Base-by-base conservation (phyloP, 768 basidiomycete species). In the Rhodotorula diobovata region DNA sequence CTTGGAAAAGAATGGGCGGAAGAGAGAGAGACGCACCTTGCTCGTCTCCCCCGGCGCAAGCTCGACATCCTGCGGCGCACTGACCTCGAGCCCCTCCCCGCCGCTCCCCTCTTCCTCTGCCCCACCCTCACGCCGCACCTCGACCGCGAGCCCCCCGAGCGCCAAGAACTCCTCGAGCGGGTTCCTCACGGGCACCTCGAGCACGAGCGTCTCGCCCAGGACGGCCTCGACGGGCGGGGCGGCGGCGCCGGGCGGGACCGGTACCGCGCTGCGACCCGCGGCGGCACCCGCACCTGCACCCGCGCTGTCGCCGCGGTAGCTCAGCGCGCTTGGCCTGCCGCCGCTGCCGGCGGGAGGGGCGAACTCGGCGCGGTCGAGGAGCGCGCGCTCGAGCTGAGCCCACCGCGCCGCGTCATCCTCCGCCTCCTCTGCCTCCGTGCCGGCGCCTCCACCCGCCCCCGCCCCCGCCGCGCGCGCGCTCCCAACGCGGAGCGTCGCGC, bases 341-440 rank as follows among this genome's bases (percentile, higher is more conserved):
- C 32, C 50, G 5, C 14, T 43, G 37, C 56, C 37, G 45, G 41
- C 79, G 30, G 80, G 30, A 18, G 18, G 14, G 9, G 21, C 48
- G 11, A 50, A 53, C 23, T n/a, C 56, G 10, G 65, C 63, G 0
- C 81, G 76, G 71, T 81, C 85, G 84, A 88, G 77, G 86, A 91
- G 93, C 55, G 81, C 81, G 1, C 85, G 84, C 77, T 93, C 89
- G 30, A 88, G 84, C 39, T 78, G 82, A 54, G 84, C 82, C 92
- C 91, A 93, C 12, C 5, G 23, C 15, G 8, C 39, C 4, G 25
- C 39, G 7, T 5, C 57, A 2, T 34, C 65, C n/a, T 9, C 66
- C 14, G 16, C 32, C 15, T 16, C 55, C 15, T 6, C 51, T 12
- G 54, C 34, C 4, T 18, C 55, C 8, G 35, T 20, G 2, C 16